A percentile compares a stretch with the other conserved stretches of the same genome.
These are phyloP conservation scores for Plantago elongata DNA, from an alignment of 257 asterid species.

Conservation along the genomic window DNA sequence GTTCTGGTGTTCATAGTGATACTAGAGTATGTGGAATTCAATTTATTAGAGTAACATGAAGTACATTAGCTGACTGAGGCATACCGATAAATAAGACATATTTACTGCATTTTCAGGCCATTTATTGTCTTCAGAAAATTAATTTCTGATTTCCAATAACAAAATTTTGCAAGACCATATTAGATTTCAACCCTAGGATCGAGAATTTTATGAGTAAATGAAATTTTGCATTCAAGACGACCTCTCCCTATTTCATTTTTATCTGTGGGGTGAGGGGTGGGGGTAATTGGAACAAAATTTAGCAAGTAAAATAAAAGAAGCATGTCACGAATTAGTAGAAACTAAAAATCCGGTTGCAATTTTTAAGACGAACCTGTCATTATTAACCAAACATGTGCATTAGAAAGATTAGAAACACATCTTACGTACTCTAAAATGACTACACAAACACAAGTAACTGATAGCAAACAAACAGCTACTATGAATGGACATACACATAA, in stretches of 20 bases:
- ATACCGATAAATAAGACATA: background rate
- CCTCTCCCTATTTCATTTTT: too few relatives aligned
- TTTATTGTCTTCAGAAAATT: too few relatives aligned
- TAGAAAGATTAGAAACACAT: background rate
- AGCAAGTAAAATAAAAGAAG: too few relatives aligned
- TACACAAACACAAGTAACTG: conserved; percentile 7
- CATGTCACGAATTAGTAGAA: too few relatives aligned
- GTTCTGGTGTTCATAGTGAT: background rate
- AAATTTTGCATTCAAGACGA: too few relatives aligned
- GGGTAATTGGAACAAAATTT: too few relatives aligned
- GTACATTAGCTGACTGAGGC: background rate
- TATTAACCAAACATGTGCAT: background rate
- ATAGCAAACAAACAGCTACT: conserved; percentile 10
- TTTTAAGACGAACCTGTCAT: background rate
- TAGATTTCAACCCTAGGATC: too few relatives aligned
- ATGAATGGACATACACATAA: conserved; percentile 51
- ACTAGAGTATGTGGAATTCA: background rate
- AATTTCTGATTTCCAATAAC: too few relatives aligned
- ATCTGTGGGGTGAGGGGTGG: too few relatives aligned
- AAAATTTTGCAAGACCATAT: too few relatives aligned
- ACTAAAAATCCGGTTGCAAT: background rate
- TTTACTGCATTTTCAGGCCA: too few relatives aligned
- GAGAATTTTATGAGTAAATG: too few relatives aligned
- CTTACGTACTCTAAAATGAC: background rate
- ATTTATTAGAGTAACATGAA: background rate